These are phyloP conservation scores for Claviceps citrina DNA, from an alignment of 2,329 filamentous ascomycete genomes.

Conservation along the genomic window DNA sequence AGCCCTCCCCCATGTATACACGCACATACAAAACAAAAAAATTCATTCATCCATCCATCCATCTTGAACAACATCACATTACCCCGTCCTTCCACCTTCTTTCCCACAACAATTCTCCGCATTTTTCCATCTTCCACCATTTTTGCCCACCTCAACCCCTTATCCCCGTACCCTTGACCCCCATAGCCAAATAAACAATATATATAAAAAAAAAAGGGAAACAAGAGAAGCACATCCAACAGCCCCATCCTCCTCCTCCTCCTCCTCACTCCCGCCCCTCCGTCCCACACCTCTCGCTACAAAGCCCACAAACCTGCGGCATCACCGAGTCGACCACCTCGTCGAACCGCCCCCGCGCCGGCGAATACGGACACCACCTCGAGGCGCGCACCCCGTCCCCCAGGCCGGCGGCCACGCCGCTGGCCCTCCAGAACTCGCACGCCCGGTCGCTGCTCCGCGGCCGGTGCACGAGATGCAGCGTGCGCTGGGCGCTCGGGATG, in stretches of 20 bases:
- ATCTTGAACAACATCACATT: no score
- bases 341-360: background rate
- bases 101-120: no score
- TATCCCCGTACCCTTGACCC: no score
- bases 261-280: no score
- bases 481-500: background rate
- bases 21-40: no score
- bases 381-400: background rate
- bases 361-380: slow-evolving; percentile 1
- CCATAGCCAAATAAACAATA: no score
- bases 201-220: background rate
- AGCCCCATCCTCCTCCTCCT: no score
- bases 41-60: no score
- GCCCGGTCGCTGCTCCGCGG: background rate
- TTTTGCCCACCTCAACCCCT: no score
- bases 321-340: background rate
- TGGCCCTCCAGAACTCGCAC: slow-evolving; percentile 1
- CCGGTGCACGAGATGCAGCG: background rate
- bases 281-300: background rate
- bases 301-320: background rate
- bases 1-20: no score
- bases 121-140: no score
- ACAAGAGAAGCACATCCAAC: background rate
- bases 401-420: background rate
- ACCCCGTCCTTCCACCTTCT: no score